phyloP scores from a whole-genome alignment of 768 basidiomycete genomes.

The Lenzites betulinus region DNA sequence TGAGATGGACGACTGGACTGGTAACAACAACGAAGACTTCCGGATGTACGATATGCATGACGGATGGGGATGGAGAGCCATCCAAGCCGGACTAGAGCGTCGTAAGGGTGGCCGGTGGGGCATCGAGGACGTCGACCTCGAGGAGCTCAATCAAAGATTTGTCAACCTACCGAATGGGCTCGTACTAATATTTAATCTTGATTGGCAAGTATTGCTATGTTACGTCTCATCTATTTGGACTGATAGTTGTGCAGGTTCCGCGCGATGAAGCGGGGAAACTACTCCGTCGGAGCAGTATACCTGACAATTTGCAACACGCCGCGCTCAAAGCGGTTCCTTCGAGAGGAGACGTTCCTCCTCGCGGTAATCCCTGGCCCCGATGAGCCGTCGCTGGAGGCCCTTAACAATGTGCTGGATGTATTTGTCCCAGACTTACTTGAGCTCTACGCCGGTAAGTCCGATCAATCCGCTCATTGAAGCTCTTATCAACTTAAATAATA shows the following conservation, averaged over 20 bases:
- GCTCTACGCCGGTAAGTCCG: background rate
- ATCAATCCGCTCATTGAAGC: background rate
- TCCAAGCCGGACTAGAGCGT: slow-evolving; percentile 28
- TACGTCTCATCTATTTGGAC: background rate
- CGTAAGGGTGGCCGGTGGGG: slow-evolving; percentile 17
- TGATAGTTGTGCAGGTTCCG: slow-evolving; percentile 23
- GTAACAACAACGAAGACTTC: background rate
- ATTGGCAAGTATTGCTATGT: slow-evolving; percentile 24
- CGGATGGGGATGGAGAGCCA: slow-evolving; percentile 31
- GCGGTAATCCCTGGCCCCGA: slow-evolving; percentile 28
- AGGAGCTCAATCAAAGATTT: slow-evolving; percentile 25
- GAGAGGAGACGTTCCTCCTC: slow-evolving; percentile 28
- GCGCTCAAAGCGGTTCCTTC: slow-evolving; percentile 19
- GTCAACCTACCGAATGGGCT: slow-evolving; percentile 27
- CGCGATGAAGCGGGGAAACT: slow-evolving; percentile 11
- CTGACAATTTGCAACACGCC: slow-evolving; percentile 27
- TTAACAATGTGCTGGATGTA: background rate
- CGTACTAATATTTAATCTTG: slow-evolving; percentile 27
- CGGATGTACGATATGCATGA: slow-evolving; percentile 30
- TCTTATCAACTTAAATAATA: background rate
- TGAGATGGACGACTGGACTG: background rate
- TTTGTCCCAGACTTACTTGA: background rate
- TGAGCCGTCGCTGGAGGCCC: slow-evolving; percentile 19
- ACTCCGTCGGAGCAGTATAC: slow-evolving; percentile 32
- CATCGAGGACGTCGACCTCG: slow-evolving; percentile 27